Conservation (phyloP, 768 basidiomycete genomes). For the Leccinum broughii region DNA sequence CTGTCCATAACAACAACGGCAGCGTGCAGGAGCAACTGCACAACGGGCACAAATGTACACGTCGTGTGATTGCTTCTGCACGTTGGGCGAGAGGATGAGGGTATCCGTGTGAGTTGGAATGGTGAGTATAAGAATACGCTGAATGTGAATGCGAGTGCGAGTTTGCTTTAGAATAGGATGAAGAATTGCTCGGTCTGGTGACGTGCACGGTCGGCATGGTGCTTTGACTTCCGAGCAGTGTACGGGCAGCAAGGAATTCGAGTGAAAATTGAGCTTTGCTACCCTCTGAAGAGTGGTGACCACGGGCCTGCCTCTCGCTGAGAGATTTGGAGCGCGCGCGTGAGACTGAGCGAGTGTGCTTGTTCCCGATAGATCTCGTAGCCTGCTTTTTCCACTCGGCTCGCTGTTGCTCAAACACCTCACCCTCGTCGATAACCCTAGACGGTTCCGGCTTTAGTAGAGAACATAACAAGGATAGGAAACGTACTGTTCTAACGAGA, state of each 20-base stretch:
- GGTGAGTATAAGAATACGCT: slow-evolving; percentile 20
- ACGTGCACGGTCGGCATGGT: slow-evolving; percentile 43
- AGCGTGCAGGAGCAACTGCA: too few relatives aligned
- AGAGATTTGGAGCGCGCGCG: slow-evolving; percentile 48
- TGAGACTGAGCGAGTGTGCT: slow-evolving; percentile 59
- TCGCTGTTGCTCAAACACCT: slow-evolving; percentile 61
- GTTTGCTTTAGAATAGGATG: slow-evolving; percentile 30
- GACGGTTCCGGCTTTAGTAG: slow-evolving; percentile 22
- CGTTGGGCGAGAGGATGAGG: slow-evolving; percentile 28
- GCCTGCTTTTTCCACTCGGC: slow-evolving; percentile 68
- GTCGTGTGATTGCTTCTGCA: too few relatives aligned
- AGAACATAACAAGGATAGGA: background rate
- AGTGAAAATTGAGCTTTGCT: slow-evolving; percentile 33
- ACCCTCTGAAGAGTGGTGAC: slow-evolving; percentile 23
- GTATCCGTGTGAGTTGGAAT: slow-evolving; percentile 29
- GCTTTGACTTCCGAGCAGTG: slow-evolving; percentile 65
- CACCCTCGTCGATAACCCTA: slow-evolving; percentile 61
- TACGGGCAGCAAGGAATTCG: slow-evolving; percentile 65
- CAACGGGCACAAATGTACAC: too few relatives aligned
- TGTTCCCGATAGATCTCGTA: slow-evolving; percentile 62
- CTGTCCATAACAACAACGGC: too few relatives aligned
- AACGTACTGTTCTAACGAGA: slow-evolving; percentile 52
- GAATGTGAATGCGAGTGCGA: slow-evolving; percentile 31
- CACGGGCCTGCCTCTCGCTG: slow-evolving; percentile 21
- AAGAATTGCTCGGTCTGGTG: slow-evolving; percentile 17